Conservation (phyloP, 1,284 basidiomycete genomes). For the Exobasidium rhododendri region DNA sequence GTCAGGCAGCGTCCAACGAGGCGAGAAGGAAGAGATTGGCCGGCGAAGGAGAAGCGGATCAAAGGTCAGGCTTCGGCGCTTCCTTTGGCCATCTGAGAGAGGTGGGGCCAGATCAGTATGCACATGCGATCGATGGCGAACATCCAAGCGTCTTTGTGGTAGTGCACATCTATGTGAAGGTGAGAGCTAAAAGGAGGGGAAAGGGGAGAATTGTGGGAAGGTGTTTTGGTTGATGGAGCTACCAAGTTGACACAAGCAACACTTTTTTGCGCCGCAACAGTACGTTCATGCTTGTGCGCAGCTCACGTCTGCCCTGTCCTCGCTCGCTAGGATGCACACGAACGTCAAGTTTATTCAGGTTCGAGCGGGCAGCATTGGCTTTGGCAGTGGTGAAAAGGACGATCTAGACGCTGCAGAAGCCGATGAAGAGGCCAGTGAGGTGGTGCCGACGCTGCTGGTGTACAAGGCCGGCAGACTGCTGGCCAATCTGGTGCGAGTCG, state of each 20-base stretch:
- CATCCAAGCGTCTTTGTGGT: conserved; percentile 26
- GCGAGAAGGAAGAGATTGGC: conserved; percentile 4
- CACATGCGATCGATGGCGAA: conserved; percentile 38
- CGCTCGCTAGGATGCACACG: conserved; percentile 35
- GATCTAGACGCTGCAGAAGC: conserved; percentile 25
- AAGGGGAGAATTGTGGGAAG: background rate
- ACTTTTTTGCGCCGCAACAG: conserved; percentile 10
- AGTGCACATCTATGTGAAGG: conserved; percentile 45
- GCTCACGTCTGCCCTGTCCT: conserved; percentile 30
- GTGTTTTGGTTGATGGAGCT: background rate
- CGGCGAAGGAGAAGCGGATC: conserved; percentile 11
- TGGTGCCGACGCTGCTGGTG: conserved; percentile 41
- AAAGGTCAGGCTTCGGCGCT: conserved; percentile 8
- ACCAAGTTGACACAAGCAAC: background rate
- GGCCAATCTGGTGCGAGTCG: conserved; percentile 41
- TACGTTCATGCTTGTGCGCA: conserved; percentile 31
- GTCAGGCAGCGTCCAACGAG: conserved; percentile 13
- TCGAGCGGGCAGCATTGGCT: conserved; percentile 38
- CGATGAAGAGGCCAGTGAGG: conserved; percentile 28
- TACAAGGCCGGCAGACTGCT: conserved; percentile 36
- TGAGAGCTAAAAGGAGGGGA: too few species aligned
- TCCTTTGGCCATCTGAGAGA: conserved; percentile 42
- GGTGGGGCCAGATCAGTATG: conserved; percentile 40
- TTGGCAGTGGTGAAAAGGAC: conserved; percentile 17
- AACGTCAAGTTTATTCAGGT: conserved; percentile 44